A percentile compares a stretch with the other conserved stretches of the same genome.
phyloP scores from a whole-genome alignment of 2,329 filamentous ascomycete genomes.

The Colletotrichum noveboracense region DNA sequence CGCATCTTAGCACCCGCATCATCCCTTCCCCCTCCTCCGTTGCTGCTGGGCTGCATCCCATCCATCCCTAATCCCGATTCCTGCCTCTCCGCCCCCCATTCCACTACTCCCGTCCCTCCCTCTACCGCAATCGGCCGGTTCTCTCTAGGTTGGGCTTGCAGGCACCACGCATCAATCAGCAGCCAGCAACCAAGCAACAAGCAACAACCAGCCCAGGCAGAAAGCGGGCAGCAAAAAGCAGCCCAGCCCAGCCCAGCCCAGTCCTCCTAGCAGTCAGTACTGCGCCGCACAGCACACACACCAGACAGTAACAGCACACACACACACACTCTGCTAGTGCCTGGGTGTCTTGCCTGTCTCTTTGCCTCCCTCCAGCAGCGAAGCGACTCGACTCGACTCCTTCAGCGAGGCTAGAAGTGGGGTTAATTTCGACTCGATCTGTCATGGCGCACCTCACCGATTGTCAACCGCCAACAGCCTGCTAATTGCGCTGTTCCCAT shows the following conservation, averaged over 20 bases:
- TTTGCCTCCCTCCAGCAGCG: neutral
- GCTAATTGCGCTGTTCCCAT: conserved; percentile 18
- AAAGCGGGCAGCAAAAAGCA: neutral
- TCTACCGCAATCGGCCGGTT: neutral
- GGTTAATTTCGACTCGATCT: conserved; percentile 25
- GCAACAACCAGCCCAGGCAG: neutral
- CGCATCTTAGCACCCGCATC: neutral
- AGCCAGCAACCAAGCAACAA: neutral
- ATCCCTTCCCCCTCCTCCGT: neutral
- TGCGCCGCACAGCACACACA: neutral
- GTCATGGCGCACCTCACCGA: conserved; percentile 16
- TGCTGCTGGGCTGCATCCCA: neutral
- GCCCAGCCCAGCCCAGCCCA: neutral
- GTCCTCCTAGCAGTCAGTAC: neutral
- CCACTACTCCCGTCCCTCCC: conserved; percentile 12
- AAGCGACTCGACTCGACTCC: neutral
- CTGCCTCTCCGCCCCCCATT: neutral
- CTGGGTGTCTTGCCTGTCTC: neutral
- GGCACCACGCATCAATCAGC: neutral
- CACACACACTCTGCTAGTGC: neutral
- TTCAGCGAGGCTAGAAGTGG: conserved; percentile 28
- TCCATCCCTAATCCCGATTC: neutral
- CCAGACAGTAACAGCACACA: neutral
- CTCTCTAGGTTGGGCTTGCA: neutral
- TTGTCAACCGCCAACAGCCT: conserved; percentile 20